Percentiles rank a stretch among this genome's conserved stretches.
These are phyloP conservation scores for Avicennia marina DNA, from an alignment of 257 asterid genomes.

Conservation along the genomic window DNA sequence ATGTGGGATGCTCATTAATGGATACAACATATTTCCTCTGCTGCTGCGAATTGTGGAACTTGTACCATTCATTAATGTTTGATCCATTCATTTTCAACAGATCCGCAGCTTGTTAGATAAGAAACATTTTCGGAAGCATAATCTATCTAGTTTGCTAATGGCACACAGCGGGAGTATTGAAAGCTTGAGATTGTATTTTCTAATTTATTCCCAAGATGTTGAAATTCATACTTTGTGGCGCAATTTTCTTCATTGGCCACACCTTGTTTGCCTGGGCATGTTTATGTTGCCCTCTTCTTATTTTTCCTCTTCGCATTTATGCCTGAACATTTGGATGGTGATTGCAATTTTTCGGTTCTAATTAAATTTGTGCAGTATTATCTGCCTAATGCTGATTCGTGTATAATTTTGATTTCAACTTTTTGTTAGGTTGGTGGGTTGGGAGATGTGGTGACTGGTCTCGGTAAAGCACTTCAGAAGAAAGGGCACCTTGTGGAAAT, in stretches of 20 bases:
- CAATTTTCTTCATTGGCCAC: too few relatives aligned
- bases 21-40: not conserved
- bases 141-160: not conserved
- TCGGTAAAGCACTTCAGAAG: conserved; percentile 89
- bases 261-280: not conserved
- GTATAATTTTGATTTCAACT: not conserved
- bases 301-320: not conserved
- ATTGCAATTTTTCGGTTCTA: not conserved
- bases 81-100: too few relatives aligned
- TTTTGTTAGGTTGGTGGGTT: conserved; percentile 83
- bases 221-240: too few relatives aligned
- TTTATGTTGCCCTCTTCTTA: not conserved
- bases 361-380: not conserved
- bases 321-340: conserved; percentile 17
- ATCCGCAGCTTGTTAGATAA: too few relatives aligned
- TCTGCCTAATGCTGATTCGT: not conserved
- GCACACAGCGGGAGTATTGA: not conserved
- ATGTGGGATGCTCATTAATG: not conserved
- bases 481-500: conserved; percentile 94
- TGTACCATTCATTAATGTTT: too few relatives aligned
- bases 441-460: conserved; percentile 97
- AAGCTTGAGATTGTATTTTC: not conserved
- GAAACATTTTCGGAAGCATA: not conserved
- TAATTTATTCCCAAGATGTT: not conserved
- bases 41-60: not conserved